Conservation (phyloP, 164 flowering plant species). For the Chimonanthus salicifolius region DNA sequence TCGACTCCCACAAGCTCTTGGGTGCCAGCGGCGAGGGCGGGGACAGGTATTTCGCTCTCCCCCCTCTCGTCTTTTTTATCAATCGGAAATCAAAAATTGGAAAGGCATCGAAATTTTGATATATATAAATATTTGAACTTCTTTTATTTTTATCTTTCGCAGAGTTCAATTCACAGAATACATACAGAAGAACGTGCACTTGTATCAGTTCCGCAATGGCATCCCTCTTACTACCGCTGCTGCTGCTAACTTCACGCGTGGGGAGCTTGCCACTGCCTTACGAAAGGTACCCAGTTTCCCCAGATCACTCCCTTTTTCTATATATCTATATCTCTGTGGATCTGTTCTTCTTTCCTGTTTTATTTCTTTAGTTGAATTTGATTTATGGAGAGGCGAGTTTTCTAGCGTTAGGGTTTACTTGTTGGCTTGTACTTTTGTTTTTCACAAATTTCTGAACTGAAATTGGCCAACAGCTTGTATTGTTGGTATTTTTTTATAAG, state of each 20-base stretch:
- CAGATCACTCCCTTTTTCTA: too few relatives aligned
- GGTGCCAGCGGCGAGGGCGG: conserved; percentile 97
- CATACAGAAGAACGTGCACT: conserved; percentile 77
- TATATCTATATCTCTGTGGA: too few relatives aligned
- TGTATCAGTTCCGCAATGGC: conserved; percentile 91
- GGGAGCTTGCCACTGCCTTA: conserved; percentile 93
- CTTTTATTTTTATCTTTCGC: not conserved
- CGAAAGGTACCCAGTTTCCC: conserved; percentile 48
- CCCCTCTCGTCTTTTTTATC: conserved; percentile 5
- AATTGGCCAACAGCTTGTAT: too few relatives aligned
- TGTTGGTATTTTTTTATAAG: too few relatives aligned
- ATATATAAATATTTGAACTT: not conserved
- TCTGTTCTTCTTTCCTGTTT: too few relatives aligned
- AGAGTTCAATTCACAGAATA: conserved; percentile 96
- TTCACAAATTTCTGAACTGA: too few relatives aligned
- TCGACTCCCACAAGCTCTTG: conserved; percentile 91
- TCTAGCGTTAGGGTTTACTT: too few relatives aligned
- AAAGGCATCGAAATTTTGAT: too few relatives aligned
- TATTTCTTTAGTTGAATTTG: too few relatives aligned
- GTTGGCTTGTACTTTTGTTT: too few relatives aligned
- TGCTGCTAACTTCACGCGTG: conserved; percentile 91
- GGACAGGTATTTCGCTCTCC: conserved; percentile 46
- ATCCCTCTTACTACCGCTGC: conserved; percentile 91
- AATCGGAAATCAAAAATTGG: too few relatives aligned
- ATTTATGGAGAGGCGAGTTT: too few relatives aligned